Conservation (phyloP, 176 grass and related monocot species). For the Bothriochloa decipiens region DNA sequence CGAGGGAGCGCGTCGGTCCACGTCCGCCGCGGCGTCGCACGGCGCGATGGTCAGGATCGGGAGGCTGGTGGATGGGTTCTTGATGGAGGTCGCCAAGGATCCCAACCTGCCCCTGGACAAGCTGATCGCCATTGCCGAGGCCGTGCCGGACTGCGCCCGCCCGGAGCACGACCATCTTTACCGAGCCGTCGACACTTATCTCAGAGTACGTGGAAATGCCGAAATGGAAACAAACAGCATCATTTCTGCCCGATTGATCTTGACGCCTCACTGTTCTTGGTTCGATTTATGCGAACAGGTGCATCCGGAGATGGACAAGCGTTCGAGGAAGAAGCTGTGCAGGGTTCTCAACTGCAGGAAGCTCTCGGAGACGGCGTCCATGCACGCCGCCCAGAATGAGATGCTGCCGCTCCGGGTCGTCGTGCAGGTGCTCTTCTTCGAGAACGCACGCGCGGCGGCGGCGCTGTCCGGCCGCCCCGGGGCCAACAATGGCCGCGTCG, state of each 20-base stretch:
- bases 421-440: conserved; percentile 87
- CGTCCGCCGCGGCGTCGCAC: conserved; percentile 58
- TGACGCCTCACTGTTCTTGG: background rate
- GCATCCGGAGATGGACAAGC: conserved; percentile 68
- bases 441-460: conserved; percentile 63
- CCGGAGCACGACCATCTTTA: conserved; percentile 87
- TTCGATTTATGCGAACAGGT: conserved; percentile 27
- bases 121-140: conserved; percentile 72
- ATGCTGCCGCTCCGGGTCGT: conserved; percentile 72
- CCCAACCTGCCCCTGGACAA: conserved; percentile 70
- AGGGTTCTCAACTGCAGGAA: conserved; percentile 84
- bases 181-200: conserved; percentile 79
- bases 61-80: conserved; percentile 74
- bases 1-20: conserved; percentile 56
- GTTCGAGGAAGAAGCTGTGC: conserved; percentile 65
- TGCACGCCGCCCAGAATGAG: conserved; percentile 81
- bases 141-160: conserved; percentile 74
- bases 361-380: conserved; percentile 64
- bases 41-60: conserved; percentile 70
- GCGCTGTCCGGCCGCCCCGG: background rate
- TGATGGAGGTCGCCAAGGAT: conserved; percentile 70
- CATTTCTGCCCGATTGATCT: background rate
- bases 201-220: conserved; percentile 77
- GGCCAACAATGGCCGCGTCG: conserved; percentile 22
- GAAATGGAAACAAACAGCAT: background rate